Evolutionary conservation across 805 yeast species (phyloP), one percentile per base, ranked within the genome.

Genomic region (Trichomonascus vanleenenianus): DNA sequence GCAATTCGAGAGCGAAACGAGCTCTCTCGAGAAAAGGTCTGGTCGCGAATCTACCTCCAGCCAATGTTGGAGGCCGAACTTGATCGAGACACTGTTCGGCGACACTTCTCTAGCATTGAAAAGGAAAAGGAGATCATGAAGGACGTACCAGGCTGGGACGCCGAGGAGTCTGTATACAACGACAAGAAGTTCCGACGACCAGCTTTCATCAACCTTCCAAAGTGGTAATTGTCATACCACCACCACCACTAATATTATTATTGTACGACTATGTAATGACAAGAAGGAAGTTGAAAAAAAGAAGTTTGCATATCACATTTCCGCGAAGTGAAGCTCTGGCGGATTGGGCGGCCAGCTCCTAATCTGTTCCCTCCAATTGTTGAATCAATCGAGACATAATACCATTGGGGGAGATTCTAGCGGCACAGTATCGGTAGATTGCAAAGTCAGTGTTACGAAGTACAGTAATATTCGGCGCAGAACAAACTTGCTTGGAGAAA

Each of bases 21-120:
- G 65, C 73, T 84, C 35, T 64, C 76, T 35, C 73, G 95, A 57
- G 95, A 85, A 65, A 78, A 77, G 58, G 71, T 75, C 50, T 85
- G 93, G 89, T 73, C 89, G 7, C 73, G 94, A 56, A 77, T 84
- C 57, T 68, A 81, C 61, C 62, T 85, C 40, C 73, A 78, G 56
- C 95, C 95, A 1, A 68, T 83, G 52, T 72, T 85, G 45, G 75
- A 79, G 55, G 95, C 95, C 36, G 95, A 86, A 66, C 79, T 78
- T 55, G 95, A 85, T 63, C 74, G 95, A 61, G 84, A 83, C 56
- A 62, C 73, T 36, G 85, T 84, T 36, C 77, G 95, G 68, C 74
- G 95, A 58, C 74, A 76, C 50, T 70, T 68, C 54, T 76, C 85
- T 45, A 78, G 82, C 59, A 69, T 76, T 63, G 76, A 74, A 57